Evolutionary conservation across 345 rosid species (phyloP).

Genomic region (Anastatica hierochuntica): DNA sequence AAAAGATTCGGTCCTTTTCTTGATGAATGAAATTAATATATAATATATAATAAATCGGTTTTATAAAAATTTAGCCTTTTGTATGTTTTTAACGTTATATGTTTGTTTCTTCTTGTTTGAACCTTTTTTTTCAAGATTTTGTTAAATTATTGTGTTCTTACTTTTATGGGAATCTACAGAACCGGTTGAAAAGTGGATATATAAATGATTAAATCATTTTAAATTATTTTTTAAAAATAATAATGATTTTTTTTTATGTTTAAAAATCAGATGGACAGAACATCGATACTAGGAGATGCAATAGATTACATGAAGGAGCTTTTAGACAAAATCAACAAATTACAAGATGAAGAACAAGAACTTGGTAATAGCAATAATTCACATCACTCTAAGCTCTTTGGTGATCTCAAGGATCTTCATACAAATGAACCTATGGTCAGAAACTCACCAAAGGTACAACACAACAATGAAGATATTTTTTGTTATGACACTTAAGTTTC

Average conservation of each 20-base stretch:
- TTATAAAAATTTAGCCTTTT: conserved; percentile 5
- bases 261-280: conserved; percentile 53
- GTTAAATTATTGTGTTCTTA: conserved; percentile 16
- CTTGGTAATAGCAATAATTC: conserved; percentile 17
- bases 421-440: conserved; percentile 47
- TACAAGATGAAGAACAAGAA: conserved; percentile 46
- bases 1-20: conserved; percentile 1
- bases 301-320: conserved; percentile 73
- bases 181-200: conserved; percentile 16
- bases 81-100: conserved; percentile 1
- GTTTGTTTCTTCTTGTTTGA: conserved; percentile 25
- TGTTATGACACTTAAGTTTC: not conserved
- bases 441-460: conserved; percentile 81
- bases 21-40: not conserved
- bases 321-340: conserved; percentile 42
- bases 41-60: not conserved
- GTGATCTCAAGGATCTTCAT: conserved; percentile 39
- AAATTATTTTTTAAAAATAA: not conserved
- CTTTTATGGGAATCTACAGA: conserved; percentile 22
- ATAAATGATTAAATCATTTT: conserved; percentile 3
- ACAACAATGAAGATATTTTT: conserved; percentile 2
- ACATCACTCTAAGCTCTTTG: conserved; percentile 20
- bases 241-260: conserved; percentile 1
- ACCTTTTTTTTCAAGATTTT: not conserved
- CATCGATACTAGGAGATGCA: conserved; percentile 61